These are phyloP conservation scores for Vicia villosa DNA, from an alignment of 306 rosid genomes.

Conservation along the genomic window DNA sequence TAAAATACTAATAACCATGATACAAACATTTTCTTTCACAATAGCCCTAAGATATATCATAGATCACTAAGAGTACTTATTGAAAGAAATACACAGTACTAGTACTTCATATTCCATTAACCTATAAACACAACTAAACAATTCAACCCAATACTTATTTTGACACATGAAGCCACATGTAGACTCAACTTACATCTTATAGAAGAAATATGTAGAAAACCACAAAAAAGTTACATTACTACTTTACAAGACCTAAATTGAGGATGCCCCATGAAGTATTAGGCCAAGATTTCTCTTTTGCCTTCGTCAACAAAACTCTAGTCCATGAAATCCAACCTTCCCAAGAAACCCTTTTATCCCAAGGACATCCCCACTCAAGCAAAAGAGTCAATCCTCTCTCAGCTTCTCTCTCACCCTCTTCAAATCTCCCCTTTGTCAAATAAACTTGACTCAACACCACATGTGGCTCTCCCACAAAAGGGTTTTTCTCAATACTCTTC, in stretches of 20 bases:
- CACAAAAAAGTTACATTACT: too few relatives aligned
- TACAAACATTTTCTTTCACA: background rate
- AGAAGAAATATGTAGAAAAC: too few relatives aligned
- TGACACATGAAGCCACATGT: background rate
- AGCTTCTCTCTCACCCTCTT: conserved; percentile 70
- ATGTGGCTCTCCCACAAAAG: conserved; percentile 79
- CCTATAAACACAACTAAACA: background rate
- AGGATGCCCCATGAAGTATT: conserved; percentile 72
- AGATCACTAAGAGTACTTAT: background rate
- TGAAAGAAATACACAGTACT: background rate
- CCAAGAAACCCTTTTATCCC: conserved; percentile 98
- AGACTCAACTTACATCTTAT: background rate
- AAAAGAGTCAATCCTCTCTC: conserved; percentile 64
- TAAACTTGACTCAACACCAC: conserved; percentile 69
- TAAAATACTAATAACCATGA: too few relatives aligned
- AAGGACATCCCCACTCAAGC: conserved; percentile 78
- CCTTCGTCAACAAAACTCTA: conserved; percentile 71
- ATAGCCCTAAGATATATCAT: background rate
- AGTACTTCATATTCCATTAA: background rate
- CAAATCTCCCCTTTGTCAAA: conserved; percentile 57
- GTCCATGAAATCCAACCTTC: conserved; percentile 95
- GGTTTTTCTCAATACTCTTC: conserved; percentile 61
- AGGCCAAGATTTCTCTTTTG: conserved; percentile 82
- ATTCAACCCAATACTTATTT: background rate
- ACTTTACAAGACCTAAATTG: conserved; percentile 76